Base-by-base conservation (phyloP, 2,329 filamentous ascomycete genomes). In the Microdochium bolleyi region DNA sequence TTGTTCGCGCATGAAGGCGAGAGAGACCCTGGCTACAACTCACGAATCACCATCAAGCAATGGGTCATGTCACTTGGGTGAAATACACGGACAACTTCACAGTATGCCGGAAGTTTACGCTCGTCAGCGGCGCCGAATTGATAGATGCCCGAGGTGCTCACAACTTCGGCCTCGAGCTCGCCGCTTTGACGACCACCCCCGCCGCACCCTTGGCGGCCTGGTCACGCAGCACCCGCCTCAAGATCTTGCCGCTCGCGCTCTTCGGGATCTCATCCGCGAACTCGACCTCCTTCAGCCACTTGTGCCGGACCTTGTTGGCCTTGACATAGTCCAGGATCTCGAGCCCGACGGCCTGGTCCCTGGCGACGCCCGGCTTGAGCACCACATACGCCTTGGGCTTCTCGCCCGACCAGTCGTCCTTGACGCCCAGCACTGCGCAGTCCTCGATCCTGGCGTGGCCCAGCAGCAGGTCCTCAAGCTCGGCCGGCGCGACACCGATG, bases 391-490 rank as follows among this genome's bases (percentile, higher is more conserved):
- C 81, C 62, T 81, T 79, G 0, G 80, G 80, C 24, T 73, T 65
- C 60, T 84, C 79, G 1, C 79, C 79, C 0, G 78, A 71, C 50
- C 78, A 77, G 3, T 83, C 77, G 54, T 83, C 77, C 1, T 64
- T 63, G 8, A 82, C 67, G 0, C 76, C 76, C 48, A 81, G 66
- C 0, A 83, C 78, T 0, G 82, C 82, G 1, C 71, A 74, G 60
- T 85, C 82, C 41, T 78, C 77, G 0, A 86, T 76, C 14, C 71
- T 71, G 0, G 67, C 61, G 55, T 85, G 80, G 0, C 80, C 77
- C 1, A 85, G 72, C n/a, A 86, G 64, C 2, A 80, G 60, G 57
- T 84, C 80, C 60, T 87, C 83, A 0, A 87, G 70, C 61, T 86
- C 83, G 0, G 82, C 82, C 0, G 83, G 83, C 7, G 82, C 79